Evolutionary conservation across 306 rosid genomes (phyloP).

Genomic region (Castanopsis chinensis): DNA sequence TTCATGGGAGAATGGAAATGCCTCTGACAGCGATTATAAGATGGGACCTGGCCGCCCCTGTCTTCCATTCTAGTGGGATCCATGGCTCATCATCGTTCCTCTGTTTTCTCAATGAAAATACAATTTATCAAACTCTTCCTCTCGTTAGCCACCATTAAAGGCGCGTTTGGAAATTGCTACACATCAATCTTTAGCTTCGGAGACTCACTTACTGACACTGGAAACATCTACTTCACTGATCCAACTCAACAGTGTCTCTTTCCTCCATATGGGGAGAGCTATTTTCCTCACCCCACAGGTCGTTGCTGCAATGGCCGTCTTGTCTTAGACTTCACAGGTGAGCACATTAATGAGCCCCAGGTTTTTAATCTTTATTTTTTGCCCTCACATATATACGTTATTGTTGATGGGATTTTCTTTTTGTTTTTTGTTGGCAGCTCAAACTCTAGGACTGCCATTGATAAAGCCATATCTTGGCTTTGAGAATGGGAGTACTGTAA

Average conservation of each 20-base stretch:
- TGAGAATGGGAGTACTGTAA: constrained; percentile 8
- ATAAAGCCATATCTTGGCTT: constrained; percentile 41
- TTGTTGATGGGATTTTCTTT: not conserved
- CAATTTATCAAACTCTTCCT: not conserved
- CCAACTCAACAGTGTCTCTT: not conserved
- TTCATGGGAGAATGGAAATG: too few relatives aligned
- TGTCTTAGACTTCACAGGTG: constrained; percentile 30
- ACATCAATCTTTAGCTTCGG: constrained; percentile 65
- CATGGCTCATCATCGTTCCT: not conserved
- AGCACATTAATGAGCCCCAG: too few relatives aligned
- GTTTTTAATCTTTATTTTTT: not conserved
- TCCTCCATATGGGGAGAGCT: constrained; percentile 32
- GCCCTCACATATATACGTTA: not conserved
- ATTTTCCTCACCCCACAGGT: constrained; percentile 30
- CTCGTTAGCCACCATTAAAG: not conserved
- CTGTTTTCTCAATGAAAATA: not conserved
- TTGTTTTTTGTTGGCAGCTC: constrained; percentile 33
- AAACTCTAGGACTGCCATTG: constrained; percentile 40
- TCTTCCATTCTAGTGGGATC: not conserved
- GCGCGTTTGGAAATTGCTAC: constrained; percentile 5
- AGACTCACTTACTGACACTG: constrained; percentile 57
- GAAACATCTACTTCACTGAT: constrained; percentile 31
- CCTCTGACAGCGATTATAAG: too few relatives aligned
- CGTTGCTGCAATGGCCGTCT: constrained; percentile 35
- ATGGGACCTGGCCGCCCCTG: too few relatives aligned